Percentiles rank a stretch among this genome's conserved stretches.
These are phyloP conservation scores for Cystoisospora suis DNA, from an alignment of 169 alveolate genomes.

Conservation along the genomic window DNA sequence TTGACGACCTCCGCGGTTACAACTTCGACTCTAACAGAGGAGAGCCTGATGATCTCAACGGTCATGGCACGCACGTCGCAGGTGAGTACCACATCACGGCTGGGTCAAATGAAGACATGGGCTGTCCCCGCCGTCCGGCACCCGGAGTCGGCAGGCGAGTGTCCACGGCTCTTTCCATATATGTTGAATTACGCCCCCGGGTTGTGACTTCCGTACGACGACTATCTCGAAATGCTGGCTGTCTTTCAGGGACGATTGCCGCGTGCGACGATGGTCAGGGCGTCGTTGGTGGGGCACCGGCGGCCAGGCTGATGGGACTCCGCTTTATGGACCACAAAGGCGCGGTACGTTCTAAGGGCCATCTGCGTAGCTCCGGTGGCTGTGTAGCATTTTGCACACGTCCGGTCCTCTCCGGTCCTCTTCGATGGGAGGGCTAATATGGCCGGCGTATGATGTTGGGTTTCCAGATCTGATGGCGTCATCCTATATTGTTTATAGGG, in stretches of 20 bases:
- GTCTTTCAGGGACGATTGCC: not conserved
- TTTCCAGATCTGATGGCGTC: too few relatives aligned
- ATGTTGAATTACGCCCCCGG: too few relatives aligned
- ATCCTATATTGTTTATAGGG: slow-evolving; percentile 59
- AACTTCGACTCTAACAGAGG: slow-evolving; percentile 15
- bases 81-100: slow-evolving; percentile 28
- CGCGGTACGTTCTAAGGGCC: not conserved
- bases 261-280: slow-evolving; percentile 13
- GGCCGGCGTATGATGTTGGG: too few relatives aligned
- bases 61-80: slow-evolving; percentile 63
- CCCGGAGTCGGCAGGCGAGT: too few relatives aligned
- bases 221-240: too few relatives aligned
- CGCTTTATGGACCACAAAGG: slow-evolving; percentile 66
- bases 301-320: slow-evolving; percentile 63
- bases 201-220: too few relatives aligned
- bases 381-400: not conserved
- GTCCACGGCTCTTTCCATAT: not conserved
- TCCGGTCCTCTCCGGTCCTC: not conserved
- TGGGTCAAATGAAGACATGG: too few relatives aligned
- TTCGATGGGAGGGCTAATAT: too few relatives aligned
- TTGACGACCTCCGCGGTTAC: slow-evolving; percentile 45
- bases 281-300: slow-evolving; percentile 13
- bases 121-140: too few relatives aligned
- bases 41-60: slow-evolving; percentile 30
- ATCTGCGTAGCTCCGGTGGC: not conserved